Percentiles rank a stretch among this genome's conserved stretches.
Conservation (phyloP, 495 filamentous ascomycete genomes). For the Entonaema liquescens region DNA sequence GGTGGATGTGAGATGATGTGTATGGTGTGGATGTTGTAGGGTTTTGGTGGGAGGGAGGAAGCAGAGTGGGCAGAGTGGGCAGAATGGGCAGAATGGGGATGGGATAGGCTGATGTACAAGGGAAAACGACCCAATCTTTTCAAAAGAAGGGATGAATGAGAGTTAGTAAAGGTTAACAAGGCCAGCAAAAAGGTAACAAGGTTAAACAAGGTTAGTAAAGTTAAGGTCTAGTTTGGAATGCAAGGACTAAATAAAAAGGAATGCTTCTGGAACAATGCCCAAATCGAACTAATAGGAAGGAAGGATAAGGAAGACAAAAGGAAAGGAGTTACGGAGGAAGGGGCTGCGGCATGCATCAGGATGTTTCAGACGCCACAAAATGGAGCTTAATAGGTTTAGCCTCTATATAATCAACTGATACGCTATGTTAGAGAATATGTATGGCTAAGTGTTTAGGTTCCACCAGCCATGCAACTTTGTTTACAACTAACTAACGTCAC, state of each 20-base stretch:
- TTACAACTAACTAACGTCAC: neutral
- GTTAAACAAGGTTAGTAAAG: slow-evolving; percentile 15
- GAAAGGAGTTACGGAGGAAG: slow-evolving; percentile 32
- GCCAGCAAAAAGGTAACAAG: no score
- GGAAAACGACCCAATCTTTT: slow-evolving; percentile 11
- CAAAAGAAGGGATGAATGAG: slow-evolving; percentile 32
- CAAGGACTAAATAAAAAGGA: slow-evolving; percentile 45
- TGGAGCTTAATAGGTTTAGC: neutral
- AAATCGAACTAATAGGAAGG: slow-evolving; percentile 27
- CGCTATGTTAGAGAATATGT: slow-evolving; percentile 40
- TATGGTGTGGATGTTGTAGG: slow-evolving; percentile 44
- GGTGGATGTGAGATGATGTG: slow-evolving; percentile 17
- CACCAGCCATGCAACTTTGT: slow-evolving; percentile 18
- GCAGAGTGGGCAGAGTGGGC: no score
- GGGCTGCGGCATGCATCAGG: slow-evolving; percentile 33
- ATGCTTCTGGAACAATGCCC: slow-evolving; percentile 48
- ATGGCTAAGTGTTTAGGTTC: neutral
- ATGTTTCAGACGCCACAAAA: slow-evolving; percentile 43
- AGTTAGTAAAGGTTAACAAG: slow-evolving; percentile 35
- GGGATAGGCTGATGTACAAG: slow-evolving; percentile 21
- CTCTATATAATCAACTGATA: neutral
- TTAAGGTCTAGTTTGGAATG: slow-evolving; percentile 23
- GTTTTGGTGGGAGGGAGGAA: slow-evolving; percentile 27
- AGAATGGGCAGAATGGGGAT: neutral
- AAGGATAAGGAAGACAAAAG: slow-evolving; percentile 11